Percentiles rank a stretch among this genome's conserved stretches.
phyloP scores from a whole-genome alignment of 108 stramenopile genomes.

The Seminavis robusta region DNA sequence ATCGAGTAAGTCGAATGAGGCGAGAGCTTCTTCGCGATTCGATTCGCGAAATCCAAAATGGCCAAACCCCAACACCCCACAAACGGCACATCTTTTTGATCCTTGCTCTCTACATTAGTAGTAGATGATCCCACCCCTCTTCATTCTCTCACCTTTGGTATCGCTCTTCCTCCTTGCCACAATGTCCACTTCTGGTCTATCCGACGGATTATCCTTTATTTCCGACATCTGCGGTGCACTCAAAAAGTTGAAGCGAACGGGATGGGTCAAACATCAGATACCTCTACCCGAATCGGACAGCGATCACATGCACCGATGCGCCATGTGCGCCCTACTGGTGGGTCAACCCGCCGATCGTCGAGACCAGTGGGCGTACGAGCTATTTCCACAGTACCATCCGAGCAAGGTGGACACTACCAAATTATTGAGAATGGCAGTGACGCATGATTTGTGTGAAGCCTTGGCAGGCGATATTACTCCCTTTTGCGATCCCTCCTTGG shows the following conservation, averaged over 20 bases:
- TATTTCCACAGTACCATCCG: not conserved
- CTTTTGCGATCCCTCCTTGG: conserved; percentile 59
- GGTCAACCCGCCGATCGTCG: not conserved
- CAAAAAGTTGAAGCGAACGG: conserved; percentile 29
- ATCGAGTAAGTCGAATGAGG: too few species aligned
- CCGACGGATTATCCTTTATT: conserved; percentile 11
- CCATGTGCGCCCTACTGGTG: conserved; percentile 22
- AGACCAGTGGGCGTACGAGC: not conserved
- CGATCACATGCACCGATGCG: conserved; percentile 30
- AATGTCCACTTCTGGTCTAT: too few species aligned
- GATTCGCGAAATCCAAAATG: too few species aligned
- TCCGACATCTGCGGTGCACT: conserved; percentile 20
- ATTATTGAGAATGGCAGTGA: conserved; percentile 66
- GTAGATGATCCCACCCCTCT: too few species aligned
- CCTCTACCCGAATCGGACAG: conserved; percentile 20
- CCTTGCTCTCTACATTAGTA: too few species aligned
- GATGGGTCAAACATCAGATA: conserved; percentile 18
- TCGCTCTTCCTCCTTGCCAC: too few species aligned
- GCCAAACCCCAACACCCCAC: too few species aligned
- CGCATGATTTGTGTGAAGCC: conserved; percentile 82
- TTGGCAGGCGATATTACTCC: conserved; percentile 84
- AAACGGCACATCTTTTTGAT: too few species aligned
- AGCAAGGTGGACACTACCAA: conserved; percentile 36
- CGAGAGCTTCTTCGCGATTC: too few species aligned
- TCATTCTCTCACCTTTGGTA: too few species aligned